Evolutionary conservation across 2,329 filamentous ascomycete species (phyloP).

Genomic region (Orbilia blumenaviensis): DNA sequence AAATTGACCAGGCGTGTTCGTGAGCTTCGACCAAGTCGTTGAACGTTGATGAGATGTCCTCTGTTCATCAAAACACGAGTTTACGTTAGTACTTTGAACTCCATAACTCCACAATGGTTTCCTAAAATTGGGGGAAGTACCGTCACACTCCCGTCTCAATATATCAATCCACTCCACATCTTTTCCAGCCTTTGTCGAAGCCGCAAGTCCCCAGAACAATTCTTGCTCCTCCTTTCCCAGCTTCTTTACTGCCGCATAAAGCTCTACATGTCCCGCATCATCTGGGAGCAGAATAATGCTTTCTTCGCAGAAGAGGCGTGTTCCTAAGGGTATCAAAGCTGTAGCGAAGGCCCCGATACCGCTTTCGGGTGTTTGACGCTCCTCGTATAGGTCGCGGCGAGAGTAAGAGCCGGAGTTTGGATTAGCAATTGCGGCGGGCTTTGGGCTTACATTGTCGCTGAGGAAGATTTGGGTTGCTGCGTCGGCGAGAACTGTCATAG

Average conservation of each 20-base stretch:
- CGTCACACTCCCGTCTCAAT: conserved; percentile 11
- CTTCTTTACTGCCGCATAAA: conserved; percentile 6
- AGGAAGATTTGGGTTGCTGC: no score
- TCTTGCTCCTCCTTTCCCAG: neutral
- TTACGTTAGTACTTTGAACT: no score
- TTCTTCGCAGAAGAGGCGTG: conserved; percentile 46
- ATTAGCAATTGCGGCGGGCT: no score
- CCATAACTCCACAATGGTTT: neutral
- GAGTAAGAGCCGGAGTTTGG: conserved; percentile 3
- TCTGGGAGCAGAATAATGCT: conserved; percentile 36
- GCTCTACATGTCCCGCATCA: conserved; percentile 23
- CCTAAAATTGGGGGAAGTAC: neutral
- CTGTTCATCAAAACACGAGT: no score
- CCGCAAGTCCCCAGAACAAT: conserved; percentile 37
- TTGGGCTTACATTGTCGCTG: neutral
- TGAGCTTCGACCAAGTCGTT: conserved; percentile 24
- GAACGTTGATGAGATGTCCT: conserved; percentile 26
- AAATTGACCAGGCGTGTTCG: conserved; percentile 50
- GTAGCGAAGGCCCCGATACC: conserved; percentile 41
- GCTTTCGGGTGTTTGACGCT: conserved; percentile 29
- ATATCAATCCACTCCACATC: conserved; percentile 34
- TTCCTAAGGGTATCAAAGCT: conserved; percentile 16
- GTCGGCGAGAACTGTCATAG: no score
- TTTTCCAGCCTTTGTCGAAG: conserved; percentile 37
- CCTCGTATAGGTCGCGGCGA: conserved; percentile 42